Evolutionary conservation across 352 stramenopile genomes (phyloP).

Genomic region (Elongisporangium anandrum): DNA sequence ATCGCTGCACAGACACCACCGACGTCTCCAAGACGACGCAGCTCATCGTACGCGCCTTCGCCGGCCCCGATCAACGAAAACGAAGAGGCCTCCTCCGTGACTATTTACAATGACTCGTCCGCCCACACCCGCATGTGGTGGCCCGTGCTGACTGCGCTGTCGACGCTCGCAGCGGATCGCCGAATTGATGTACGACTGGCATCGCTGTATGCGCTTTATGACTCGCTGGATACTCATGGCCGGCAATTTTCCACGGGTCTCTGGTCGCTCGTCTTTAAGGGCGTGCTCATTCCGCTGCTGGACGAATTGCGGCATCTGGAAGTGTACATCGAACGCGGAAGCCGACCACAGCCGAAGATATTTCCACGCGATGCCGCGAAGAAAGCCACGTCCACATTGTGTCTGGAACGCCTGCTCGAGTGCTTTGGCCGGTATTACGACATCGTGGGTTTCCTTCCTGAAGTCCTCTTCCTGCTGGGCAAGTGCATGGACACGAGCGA

Average conservation of each 20-base stretch:
- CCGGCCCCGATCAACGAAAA: slow-evolving; percentile 2
- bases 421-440: slow-evolving; percentile 83
- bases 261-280: slow-evolving; percentile 83
- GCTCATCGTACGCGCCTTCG: slow-evolving; percentile 18
- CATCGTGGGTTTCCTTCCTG: slow-evolving; percentile 65
- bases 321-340: slow-evolving; percentile 46
- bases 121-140: slow-evolving; percentile 86
- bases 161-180: slow-evolving; percentile 87
- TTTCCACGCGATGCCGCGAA: slow-evolving; percentile 17
- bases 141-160: slow-evolving; percentile 97
- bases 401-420: slow-evolving; percentile 53
- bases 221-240: slow-evolving; percentile 61
- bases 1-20: slow-evolving; percentile 42
- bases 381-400: slow-evolving; percentile 63
- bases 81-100: slow-evolving; percentile 2
- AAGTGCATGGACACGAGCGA: slow-evolving; percentile 80
- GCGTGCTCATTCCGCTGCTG: slow-evolving; percentile 82
- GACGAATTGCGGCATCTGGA: slow-evolving; percentile 72
- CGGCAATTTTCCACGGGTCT: slow-evolving; percentile 69
- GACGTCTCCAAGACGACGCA: slow-evolving; percentile 23
- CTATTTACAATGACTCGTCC: slow-evolving; percentile 65
- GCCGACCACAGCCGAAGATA: slow-evolving; percentile 25
- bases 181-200: slow-evolving; percentile 85
- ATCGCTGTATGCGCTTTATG: slow-evolving; percentile 72
- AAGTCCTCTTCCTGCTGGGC: slow-evolving; percentile 70